Base-by-base conservation (phyloP, 1,284 basidiomycete species). In the Cryptococcus neoformans region DNA sequence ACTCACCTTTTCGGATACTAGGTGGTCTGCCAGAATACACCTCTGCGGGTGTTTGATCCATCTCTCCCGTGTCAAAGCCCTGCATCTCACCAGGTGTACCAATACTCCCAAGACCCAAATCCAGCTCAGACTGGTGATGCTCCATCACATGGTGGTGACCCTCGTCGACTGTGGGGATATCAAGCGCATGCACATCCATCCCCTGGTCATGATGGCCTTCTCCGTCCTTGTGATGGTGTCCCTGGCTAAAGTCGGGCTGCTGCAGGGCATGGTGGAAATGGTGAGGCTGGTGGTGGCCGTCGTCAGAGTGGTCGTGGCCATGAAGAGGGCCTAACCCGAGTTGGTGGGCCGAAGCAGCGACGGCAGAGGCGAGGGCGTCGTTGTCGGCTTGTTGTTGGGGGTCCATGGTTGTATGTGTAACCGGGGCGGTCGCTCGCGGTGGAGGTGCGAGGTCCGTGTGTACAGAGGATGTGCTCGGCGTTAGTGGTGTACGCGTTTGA, bases 1-100 rank as follows among this genome's bases (percentile, higher is more conserved):
- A 58, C 69, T 60, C 45, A 72, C 71, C 55, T 75, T 76, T 76
- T 11, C 74, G 53, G 41, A 76, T 76, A 49, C 69, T 73, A 28
- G 74, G 74, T 50, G 74, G 74, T 45, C 74, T 53, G 14, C 59
- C 63, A 44, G 57, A 68, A 14, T 53, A 51, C 10, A 38, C 44
- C 7, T 50, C 42, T 36, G 28, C 17, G 37, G 53, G 44, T 6
- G 35, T n/a, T 17, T 49, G 53, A 39, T 61, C 59, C 41, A 61
- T 58, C 44, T 59, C 60, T 42, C 55, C 60, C 60, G 56, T 58
- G 62, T 47, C 54, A 21, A 52, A 54, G 37, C 57, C 52, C n/a
- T 51, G 53, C 53, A 61, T 60, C n/a, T 59, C 59, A 3, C 54
- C 51, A 12, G 56, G 51, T 16, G 55, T 55, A 9, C 56, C 58